Conservation (phyloP, 768 basidiomycete species). For the Leccinellum albellum region DNA sequence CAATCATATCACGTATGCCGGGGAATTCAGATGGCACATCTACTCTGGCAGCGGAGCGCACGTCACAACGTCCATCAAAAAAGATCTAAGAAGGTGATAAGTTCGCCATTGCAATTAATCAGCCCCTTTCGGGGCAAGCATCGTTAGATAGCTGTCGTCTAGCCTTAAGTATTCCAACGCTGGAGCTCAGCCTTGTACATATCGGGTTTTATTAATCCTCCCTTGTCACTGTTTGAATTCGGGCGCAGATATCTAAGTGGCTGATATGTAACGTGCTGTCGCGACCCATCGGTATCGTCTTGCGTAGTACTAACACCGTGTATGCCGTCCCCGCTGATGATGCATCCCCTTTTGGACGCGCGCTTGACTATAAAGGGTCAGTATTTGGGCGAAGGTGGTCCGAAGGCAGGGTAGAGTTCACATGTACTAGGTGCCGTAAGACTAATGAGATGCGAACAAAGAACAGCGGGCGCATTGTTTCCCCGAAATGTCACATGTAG, state of each 20-base stretch:
- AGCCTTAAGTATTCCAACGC: too few species aligned
- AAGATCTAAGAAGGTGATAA: background rate
- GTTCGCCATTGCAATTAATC: background rate
- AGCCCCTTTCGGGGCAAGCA: background rate
- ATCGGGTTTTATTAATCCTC: conserved; percentile 4
- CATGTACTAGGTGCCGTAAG: background rate
- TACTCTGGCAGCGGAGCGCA: background rate
- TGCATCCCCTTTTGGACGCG: background rate
- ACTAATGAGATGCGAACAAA: background rate
- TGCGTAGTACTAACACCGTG: background rate
- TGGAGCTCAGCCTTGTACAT: background rate
- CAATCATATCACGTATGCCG: background rate
- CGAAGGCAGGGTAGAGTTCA: background rate
- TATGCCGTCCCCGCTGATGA: conserved; percentile 2
- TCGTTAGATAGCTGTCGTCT: too few species aligned
- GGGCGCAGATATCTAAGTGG: background rate
- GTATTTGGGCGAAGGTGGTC: background rate
- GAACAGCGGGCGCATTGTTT: background rate
- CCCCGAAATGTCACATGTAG: background rate
- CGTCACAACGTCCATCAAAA: background rate
- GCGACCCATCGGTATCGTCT: conserved; percentile 3
- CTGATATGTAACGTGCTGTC: background rate
- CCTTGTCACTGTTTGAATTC: background rate
- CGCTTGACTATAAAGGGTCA: background rate
- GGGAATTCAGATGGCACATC: background rate